Conservation (phyloP, 2,329 filamentous ascomycete genomes). For the Colletotrichum brevisporum region DNA sequence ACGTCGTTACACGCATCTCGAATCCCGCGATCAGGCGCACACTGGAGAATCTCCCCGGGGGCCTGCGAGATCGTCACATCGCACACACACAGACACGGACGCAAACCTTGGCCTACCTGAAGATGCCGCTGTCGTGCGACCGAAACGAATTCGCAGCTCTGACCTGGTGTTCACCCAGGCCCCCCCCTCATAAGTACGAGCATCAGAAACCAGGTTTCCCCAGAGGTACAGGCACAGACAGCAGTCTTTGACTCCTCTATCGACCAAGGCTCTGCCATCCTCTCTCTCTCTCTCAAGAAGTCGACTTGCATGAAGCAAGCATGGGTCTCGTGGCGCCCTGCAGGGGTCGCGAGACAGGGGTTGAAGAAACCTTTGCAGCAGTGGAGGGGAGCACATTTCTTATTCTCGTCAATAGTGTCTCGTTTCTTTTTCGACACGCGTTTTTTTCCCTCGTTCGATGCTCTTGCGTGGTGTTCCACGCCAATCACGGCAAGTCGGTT, state of each 20-base stretch:
- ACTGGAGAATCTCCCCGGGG: too few relatives aligned
- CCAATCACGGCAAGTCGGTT: conserved; percentile 12
- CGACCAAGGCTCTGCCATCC: too few relatives aligned
- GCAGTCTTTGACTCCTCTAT: too few relatives aligned
- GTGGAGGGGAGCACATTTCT: not conserved
- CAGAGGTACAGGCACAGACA: not conserved
- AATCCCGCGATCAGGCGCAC: too few relatives aligned
- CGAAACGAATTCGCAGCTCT: too few relatives aligned
- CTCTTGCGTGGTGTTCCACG: not conserved
- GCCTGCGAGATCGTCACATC: too few relatives aligned
- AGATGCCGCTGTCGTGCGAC: not conserved
- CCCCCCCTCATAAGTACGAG: not conserved
- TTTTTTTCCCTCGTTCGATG: conserved; percentile 15
- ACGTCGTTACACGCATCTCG: too few relatives aligned
- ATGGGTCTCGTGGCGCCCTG: conserved; percentile 13
- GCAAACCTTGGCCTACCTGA: conserved; percentile 12
- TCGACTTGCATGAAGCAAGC: not conserved
- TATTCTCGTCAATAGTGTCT: not conserved
- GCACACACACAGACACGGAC: not conserved
- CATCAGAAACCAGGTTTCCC: conserved; percentile 14
- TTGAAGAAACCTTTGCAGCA: not conserved
- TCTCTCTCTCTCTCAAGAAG: not conserved
- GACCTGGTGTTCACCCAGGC: too few relatives aligned
- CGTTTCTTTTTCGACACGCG: conserved; percentile 17
- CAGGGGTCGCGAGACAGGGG: conserved; percentile 1